Base-by-base conservation (phyloP, 2,329 filamentous ascomycete species). In the Phyllosticta citribraziliensis region DNA sequence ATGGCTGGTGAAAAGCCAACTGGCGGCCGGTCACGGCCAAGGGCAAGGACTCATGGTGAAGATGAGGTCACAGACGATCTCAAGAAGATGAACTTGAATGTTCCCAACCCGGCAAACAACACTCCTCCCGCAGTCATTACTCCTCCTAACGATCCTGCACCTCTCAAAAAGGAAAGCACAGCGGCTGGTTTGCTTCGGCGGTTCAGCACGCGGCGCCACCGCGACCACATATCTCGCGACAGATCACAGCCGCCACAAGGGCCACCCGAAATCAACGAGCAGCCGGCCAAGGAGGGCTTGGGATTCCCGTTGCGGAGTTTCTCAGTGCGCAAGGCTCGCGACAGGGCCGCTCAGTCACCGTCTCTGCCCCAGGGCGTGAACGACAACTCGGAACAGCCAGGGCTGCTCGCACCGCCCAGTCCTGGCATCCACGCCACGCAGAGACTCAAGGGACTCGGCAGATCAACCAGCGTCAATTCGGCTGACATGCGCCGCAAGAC, bases 1-100 rank as follows among this genome's bases (percentile, higher is more conserved):
- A 88, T 96, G 82, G 86, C 90, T 0, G 92, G 92, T 19, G 91
- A 96, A 74, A 92, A 87, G 70, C 87, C 89, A 11, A 94, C 89
- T 0, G 90, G 91, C 52, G 89, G 90, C 53, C 82, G 93, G 63
- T 87, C 89, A 35, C 83, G 94, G 56, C 91, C 92, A 8, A 84
- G 94, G 56, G 91, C 94, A 40, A 84, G 94, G 65, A 97, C 94
- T 0, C 93, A 97, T 70, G 94, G 93, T 17, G 94, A 97, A 73
- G 93, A 97, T 64, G 94, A 99, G 62, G 82, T 90, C 11, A 82
- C 86, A 0, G 89, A 96, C 56, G 81, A 82, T 8, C 76, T 88
- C 71, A 88, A 90, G 73, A 84, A 85, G 65, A 74, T 88, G 20
- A 84, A 86, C 65, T 70, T 85, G 30, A 73, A 77, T 67, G 73